Percentiles rank a stretch among this genome's conserved stretches.
Conservation (phyloP, 306 rosid genomes). For the Morella rubra region DNA sequence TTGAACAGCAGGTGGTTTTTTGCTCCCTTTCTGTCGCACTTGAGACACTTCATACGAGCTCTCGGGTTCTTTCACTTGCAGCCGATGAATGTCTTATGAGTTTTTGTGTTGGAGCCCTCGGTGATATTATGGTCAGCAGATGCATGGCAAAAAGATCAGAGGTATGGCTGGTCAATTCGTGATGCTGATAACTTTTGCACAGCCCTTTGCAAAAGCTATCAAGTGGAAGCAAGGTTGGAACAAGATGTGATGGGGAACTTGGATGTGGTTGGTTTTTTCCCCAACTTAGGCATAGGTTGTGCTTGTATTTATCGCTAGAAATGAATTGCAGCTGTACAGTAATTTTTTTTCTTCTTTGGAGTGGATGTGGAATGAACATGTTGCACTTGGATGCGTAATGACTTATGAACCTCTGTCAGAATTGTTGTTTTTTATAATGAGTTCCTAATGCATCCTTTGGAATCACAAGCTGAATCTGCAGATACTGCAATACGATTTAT, state of each 20-base stretch:
- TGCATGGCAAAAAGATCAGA: slow-evolving; percentile 20
- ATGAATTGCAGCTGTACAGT: background rate
- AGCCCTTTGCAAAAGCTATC: slow-evolving; percentile 8
- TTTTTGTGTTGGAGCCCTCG: slow-evolving; percentile 14
- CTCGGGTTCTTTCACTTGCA: slow-evolving; percentile 28
- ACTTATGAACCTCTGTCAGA: background rate
- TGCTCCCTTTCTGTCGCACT: slow-evolving; percentile 18
- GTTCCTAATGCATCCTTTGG: too few species aligned
- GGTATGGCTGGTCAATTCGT: slow-evolving; percentile 24
- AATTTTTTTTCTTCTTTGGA: background rate
- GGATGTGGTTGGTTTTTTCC: background rate
- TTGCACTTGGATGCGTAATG: background rate
- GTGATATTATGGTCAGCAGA: slow-evolving; percentile 15
- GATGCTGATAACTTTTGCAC: slow-evolving; percentile 21
- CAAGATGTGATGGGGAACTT: background rate
- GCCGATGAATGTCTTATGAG: slow-evolving; percentile 11
- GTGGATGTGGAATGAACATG: background rate
- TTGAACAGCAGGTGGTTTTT: slow-evolving; percentile 16
- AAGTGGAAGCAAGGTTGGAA: background rate
- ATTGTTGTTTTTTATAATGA: background rate
- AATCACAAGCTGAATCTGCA: too few species aligned
- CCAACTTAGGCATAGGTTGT: background rate
- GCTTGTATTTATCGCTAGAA: background rate
- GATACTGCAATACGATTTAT: too few species aligned
- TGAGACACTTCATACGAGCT: slow-evolving; percentile 16